Evolutionary conservation across 2,329 filamentous ascomycete species (phyloP), one percentile per base, ranked within the genome.

Genomic region (Fusarium heterosporum): DNA sequence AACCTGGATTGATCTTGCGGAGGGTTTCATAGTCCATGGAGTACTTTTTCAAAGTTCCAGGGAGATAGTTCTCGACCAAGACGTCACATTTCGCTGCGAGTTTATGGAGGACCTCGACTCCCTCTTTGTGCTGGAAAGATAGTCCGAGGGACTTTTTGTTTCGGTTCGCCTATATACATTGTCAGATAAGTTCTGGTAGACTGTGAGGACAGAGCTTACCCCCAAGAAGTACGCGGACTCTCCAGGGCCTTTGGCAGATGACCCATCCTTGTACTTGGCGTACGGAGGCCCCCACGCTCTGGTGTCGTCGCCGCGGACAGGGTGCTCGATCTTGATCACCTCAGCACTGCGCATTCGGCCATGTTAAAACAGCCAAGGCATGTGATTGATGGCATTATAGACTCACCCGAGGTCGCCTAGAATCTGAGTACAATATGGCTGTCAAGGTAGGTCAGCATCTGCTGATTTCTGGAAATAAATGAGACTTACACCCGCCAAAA

Each of bases 341-440:
- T 99, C 95, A 69, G 96, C 96, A 67, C 93, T 96, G 53, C 34
- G 48, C 12, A 34, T 47, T 61, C 28, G 41, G 41, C 22, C 46
- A 60, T 41, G 50, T 70, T 53, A 67, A 64, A 62, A 58, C 36
- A 32, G 45, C 17, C 25, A 25, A 30, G 46, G 19, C 25, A 39
- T 16, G 26, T 51, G 38, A 38, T 48, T 26, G 42, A 47, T 54
- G 62, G 49, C 32, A 54, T 30, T 28, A 32, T 47, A 19, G 38
- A 68, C 88, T 78, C 88, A 97, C 95, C 96, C 96, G 72, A 99
- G 85, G 79, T 99, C 96, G 56, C 95, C 96, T 11, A 99, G 81
- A 53, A 99, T 97, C 78, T 99, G 96, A 36, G 96, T 98, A 74
- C 93, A 97, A 76, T 98, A 98, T 69, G 96, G 96, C 93, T 98